Base-by-base conservation (phyloP, 2,329 filamentous ascomycete genomes). In the Claviceps sp. region DNA sequence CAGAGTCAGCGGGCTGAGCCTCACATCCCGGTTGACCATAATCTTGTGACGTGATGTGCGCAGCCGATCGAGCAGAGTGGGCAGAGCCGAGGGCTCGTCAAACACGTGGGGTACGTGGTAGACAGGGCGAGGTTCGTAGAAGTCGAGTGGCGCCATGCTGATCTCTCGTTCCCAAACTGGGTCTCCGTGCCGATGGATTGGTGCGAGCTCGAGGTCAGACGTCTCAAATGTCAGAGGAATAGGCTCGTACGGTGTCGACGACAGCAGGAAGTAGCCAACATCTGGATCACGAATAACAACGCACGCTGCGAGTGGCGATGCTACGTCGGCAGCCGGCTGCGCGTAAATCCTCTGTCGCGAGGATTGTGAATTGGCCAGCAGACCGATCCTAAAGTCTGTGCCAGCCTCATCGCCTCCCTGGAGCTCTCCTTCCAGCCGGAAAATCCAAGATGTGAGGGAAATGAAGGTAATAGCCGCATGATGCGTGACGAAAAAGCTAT, bases 1-100 rank as follows among this genome's bases (percentile, higher is more conserved):
- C 18, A 90, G 72, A 2, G 84, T 86, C 22, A 84, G 78, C 13
- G 84, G 80, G 22, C 82, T 86, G 22, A 89, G 75, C 54, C 79
- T 76, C 51, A 90, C 73, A 60, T 86, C 80, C 55, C 86, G 82
- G 53, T 78, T 79, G 48, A 87, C 68, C 26, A 81, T 65, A 5
- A 78, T 73, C 65, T 78, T 78, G 64, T 82, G 75, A 50, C 78
- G 75, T 45, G 78, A 77, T 1, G 80, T 81, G 47, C 77, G 75
- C 40, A 82, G 67, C 45, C 71, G 70, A 49, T 79, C 75, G 13
- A 84, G 69, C 47, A 84, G 68, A 30, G 65, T 64, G 2, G 81
- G 77, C 8, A 87, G 64, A 24, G 72, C 70, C 4, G 79, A 82
- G 7, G 67, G 65, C 53, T 77, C 70, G 51, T 78, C 78, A 53